A percentile compares a stretch with the other conserved stretches of the same genome.
phyloP scores from a whole-genome alignment of 2,329 filamentous ascomycete species.

The Fusarium sp. region DNA sequence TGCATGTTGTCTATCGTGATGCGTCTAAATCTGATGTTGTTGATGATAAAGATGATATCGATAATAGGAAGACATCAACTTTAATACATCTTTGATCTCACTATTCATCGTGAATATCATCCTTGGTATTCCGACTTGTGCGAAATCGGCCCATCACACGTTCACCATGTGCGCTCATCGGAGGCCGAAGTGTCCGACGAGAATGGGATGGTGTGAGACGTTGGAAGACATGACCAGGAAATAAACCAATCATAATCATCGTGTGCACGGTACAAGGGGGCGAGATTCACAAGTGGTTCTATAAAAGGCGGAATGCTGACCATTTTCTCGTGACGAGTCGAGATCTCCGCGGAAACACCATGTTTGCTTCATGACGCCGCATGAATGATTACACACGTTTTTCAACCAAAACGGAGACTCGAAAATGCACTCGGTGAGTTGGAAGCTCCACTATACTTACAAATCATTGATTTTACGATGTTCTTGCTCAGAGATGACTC shows the following conservation, averaged over 20 bases:
- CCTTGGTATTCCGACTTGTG: background rate
- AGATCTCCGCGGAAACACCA: slow-evolving; percentile 11
- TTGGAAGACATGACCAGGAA: background rate
- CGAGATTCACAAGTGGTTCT: background rate
- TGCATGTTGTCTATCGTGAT: background rate
- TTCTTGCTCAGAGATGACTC: background rate
- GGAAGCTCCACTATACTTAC: background rate
- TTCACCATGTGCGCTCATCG: background rate
- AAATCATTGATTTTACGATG: background rate
- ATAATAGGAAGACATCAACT: background rate
- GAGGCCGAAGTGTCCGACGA: background rate
- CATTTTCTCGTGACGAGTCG: background rate
- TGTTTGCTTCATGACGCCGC: background rate
- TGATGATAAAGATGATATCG: background rate
- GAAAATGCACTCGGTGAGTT: background rate
- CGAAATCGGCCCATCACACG: background rate
- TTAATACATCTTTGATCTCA: background rate
- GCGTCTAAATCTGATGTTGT: background rate
- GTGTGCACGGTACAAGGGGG: background rate
- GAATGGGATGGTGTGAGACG: background rate
- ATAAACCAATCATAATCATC: background rate
- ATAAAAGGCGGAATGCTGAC: background rate
- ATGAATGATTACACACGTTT: background rate
- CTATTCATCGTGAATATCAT: background rate
- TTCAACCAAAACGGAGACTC: background rate